Base-by-base conservation (phyloP, 208 protist genomes). In the Trypanosomatidae sp. region DNA sequence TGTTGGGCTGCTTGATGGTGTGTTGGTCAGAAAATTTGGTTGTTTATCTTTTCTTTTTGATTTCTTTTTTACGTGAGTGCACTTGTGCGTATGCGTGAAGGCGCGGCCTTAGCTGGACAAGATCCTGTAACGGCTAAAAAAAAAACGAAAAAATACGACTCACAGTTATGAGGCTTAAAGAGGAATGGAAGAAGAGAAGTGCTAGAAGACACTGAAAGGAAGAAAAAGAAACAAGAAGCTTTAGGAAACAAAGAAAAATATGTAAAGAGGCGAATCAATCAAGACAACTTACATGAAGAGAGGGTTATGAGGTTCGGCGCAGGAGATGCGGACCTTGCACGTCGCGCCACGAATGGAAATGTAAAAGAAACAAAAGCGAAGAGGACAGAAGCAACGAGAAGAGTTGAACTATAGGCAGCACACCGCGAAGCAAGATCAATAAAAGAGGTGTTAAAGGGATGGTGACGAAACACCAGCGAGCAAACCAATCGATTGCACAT, bases 11-110 rank as follows among this genome's bases (percentile, higher is more conserved):
- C n/a, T n/a, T n/a, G n/a, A n/a, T n/a, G n/a, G n/a, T n/a, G n/a
- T n/a, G n/a, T n/a, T n/a, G n/a, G n/a, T n/a, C n/a, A n/a, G n/a
- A n/a, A n/a, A n/a, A n/a, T n/a, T n/a, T n/a, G n/a, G n/a, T n/a
- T n/a, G n/a, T n/a, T n/a, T n/a, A n/a, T 39, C 2, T 74, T 9
- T 74, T 39, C 13, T 66, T 6, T 74, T 36, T 66, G 30, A 39
- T 60, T 28, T 17, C 39, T 52, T 55, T 43, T 39, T 52, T 67
- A n/a, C n/a, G n/a, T 30, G 22, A 4, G 0, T 62, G 41, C 19
- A 62, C 58, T 19, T 22, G 50, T 36, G 39, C 5, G 36, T 39
- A 2, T 36, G 33, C 3, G 36, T 39, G 36, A n/a, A n/a, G n/a
- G n/a, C n/a, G n/a, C n/a, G n/a, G n/a, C n/a, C n/a, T n/a, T n/a